Percentiles rank a stretch among this genome's conserved stretches.
phyloP scores from a whole-genome alignment of 306 rosid species.

The Lotus japonicus region DNA sequence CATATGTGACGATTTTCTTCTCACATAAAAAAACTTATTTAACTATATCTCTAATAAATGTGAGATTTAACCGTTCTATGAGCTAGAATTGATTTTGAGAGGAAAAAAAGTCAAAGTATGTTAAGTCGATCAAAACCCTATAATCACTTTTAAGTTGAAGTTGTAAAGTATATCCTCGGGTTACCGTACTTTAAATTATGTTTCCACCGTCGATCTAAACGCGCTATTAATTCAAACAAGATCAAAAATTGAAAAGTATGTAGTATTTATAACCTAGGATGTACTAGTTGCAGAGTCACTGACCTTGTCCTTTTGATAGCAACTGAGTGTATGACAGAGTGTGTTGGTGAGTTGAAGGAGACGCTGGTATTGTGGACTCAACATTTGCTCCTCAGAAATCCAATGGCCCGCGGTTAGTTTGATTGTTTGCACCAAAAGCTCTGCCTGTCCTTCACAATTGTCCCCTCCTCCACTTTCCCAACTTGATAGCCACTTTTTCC shows the following conservation, averaged over 20 bases:
- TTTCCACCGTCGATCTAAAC: too few relatives aligned
- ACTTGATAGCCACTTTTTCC: slow-evolving; percentile 72
- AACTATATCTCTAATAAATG: too few relatives aligned
- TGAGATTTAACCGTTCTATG: too few relatives aligned
- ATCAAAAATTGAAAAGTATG: not conserved
- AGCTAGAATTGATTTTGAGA: too few relatives aligned
- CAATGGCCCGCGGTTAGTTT: slow-evolving; percentile 50
- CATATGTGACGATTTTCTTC: too few relatives aligned
- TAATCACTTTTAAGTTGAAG: too few relatives aligned
- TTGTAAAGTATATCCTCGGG: too few relatives aligned
- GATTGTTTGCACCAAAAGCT: slow-evolving; percentile 57
- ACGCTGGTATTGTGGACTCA: slow-evolving; percentile 33
- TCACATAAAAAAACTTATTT: too few relatives aligned
- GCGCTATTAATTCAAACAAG: too few relatives aligned
- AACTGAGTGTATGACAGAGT: slow-evolving; percentile 44
- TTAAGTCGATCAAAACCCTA: too few relatives aligned
- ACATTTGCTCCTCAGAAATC: slow-evolving; percentile 34
- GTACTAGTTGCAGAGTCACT: slow-evolving; percentile 20
- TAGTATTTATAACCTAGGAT: not conserved
- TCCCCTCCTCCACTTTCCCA: slow-evolving; percentile 69
- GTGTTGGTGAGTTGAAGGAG: slow-evolving; percentile 53
- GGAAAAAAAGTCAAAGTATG: too few relatives aligned
- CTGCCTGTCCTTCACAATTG: slow-evolving; percentile 49
- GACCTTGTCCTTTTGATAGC: slow-evolving; percentile 52
- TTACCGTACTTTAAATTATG: too few relatives aligned